These are phyloP conservation scores for Rutidosis leptorrhynchoides DNA, from an alignment of 129 eudicot genomes.

Conservation along the genomic window DNA sequence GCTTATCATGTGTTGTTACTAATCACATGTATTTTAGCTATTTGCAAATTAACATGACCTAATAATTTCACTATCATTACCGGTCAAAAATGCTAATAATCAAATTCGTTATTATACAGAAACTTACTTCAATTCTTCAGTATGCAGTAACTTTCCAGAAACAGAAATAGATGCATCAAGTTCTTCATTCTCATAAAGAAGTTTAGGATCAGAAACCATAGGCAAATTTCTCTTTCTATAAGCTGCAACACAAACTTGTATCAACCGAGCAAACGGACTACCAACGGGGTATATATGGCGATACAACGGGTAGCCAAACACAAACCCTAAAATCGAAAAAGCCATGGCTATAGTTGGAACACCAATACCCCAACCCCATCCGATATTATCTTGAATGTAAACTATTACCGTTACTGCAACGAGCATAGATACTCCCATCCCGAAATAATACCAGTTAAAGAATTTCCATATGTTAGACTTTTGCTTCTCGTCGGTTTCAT, in stretches of 20 bases:
- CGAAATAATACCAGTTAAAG: conserved; percentile 90
- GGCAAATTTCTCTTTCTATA: conserved; percentile 63
- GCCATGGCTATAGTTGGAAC: conserved; percentile 69
- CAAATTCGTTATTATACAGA: not conserved
- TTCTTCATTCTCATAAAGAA: conserved; percentile 67
- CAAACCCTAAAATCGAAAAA: conserved; percentile 53
- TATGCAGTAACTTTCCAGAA: conserved; percentile 77
- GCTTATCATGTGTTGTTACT: conserved; percentile 16
- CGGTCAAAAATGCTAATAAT: conserved; percentile 7
- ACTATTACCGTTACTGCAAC: conserved; percentile 84
- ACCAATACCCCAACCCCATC: conserved; percentile 97
- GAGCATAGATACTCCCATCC: conserved; percentile 76
- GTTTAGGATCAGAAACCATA: conserved; percentile 55
- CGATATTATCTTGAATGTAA: conserved; percentile 72
- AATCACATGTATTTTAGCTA: conserved; percentile 10
- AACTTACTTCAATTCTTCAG: conserved; percentile 58
- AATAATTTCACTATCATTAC: conserved; percentile 2
- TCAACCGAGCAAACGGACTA: conserved; percentile 87
- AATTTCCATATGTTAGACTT: conserved; percentile 75
- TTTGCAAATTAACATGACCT: conserved; percentile 20
- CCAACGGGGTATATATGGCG: conserved; percentile 74
- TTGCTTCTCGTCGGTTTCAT: conserved; percentile 58
- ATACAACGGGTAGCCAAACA: conserved; percentile 73
- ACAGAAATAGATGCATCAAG: conserved; percentile 79
- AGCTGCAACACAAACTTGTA: conserved; percentile 91